A percentile compares a stretch with the other conserved stretches of the same genome.
Conservation (phyloP, 768 basidiomycete species). For the Rubroboletus satanas region DNA sequence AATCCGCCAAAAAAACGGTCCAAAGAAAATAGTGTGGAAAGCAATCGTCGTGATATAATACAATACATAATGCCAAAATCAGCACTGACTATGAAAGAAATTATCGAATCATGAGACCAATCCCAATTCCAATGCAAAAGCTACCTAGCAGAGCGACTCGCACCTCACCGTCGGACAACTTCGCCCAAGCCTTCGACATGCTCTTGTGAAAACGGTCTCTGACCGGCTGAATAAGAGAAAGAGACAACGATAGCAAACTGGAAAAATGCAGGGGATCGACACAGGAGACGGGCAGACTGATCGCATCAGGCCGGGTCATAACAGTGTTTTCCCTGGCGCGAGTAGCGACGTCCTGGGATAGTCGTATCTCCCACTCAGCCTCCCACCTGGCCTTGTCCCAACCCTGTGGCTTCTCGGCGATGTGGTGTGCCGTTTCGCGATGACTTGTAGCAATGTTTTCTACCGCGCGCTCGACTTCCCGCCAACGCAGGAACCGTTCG, state of each 20-base stretch:
- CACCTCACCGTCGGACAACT: conserved; percentile 26
- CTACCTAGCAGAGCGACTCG: conserved; percentile 38
- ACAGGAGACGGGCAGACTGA: conserved; percentile 22
- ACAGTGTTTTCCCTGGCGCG: conserved; percentile 41
- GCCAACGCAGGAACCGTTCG: conserved; percentile 68
- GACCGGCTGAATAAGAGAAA: conserved; percentile 55
- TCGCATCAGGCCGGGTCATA: conserved; percentile 16
- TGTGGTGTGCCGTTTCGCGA: conserved; percentile 22
- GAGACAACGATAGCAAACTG: conserved; percentile 55
- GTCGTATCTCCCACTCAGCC: conserved; percentile 54
- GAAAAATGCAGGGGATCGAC: conserved; percentile 69
- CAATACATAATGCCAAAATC: background rate
- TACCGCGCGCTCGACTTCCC: conserved; percentile 61
- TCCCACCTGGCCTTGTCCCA: conserved; percentile 71
- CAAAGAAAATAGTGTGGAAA: background rate
- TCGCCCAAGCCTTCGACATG: conserved; percentile 22
- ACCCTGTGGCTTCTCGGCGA: conserved; percentile 22
- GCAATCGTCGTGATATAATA: background rate
- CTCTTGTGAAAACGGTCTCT: conserved; percentile 25
- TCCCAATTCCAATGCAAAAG: conserved; percentile 44
- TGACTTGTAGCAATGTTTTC: conserved; percentile 37
- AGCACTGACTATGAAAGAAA: background rate
- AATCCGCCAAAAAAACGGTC: background rate
- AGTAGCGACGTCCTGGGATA: conserved; percentile 60
- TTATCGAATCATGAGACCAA: conserved; percentile 37